Conservation (phyloP, 805 yeast genomes). For the Barnettozyma salicaria region DNA sequence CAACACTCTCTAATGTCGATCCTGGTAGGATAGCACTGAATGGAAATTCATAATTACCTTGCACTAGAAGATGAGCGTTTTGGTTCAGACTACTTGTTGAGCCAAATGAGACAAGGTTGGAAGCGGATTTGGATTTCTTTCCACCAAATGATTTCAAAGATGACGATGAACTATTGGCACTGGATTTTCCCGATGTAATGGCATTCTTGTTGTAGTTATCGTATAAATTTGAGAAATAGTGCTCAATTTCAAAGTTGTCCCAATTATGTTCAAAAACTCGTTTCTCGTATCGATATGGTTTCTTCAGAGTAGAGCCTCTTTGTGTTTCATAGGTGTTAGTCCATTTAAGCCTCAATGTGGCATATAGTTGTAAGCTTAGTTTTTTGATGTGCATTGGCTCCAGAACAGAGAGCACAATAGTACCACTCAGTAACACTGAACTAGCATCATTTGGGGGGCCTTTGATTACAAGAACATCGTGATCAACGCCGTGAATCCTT, state of each 20-base stretch:
- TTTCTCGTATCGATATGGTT: constrained; percentile 50
- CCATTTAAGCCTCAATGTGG: constrained; percentile 63
- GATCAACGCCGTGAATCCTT: constrained; percentile 60
- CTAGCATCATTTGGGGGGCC: constrained; percentile 77
- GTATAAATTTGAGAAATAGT: constrained; percentile 29
- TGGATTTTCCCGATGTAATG: constrained; percentile 9
- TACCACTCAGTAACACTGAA: constrained; percentile 70
- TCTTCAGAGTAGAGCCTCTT: constrained; percentile 37
- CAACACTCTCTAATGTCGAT: constrained; percentile 76
- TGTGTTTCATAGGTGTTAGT: constrained; percentile 45
- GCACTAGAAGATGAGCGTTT: constrained; percentile 38
- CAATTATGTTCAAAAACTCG: constrained; percentile 70
- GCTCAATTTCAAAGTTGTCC: constrained; percentile 60
- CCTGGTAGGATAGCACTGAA: constrained; percentile 85
- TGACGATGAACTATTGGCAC: constrained; percentile 23
- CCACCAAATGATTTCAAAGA: constrained; percentile 19
- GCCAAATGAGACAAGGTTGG: constrained; percentile 30
- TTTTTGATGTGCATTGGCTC: constrained; percentile 71
- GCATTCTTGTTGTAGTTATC: constrained; percentile 19
- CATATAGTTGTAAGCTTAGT: constrained; percentile 57
- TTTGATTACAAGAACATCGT: constrained; percentile 73
- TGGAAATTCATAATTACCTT: constrained; percentile 88
- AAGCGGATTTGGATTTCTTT: constrained; percentile 29
- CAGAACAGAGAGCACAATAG: constrained; percentile 63
- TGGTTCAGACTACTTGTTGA: constrained; percentile 21